A percentile compares a stretch with the other conserved stretches of the same genome.
phyloP scores from a whole-genome alignment of 352 stramenopile genomes.

The Phytophthora pinifolia region DNA sequence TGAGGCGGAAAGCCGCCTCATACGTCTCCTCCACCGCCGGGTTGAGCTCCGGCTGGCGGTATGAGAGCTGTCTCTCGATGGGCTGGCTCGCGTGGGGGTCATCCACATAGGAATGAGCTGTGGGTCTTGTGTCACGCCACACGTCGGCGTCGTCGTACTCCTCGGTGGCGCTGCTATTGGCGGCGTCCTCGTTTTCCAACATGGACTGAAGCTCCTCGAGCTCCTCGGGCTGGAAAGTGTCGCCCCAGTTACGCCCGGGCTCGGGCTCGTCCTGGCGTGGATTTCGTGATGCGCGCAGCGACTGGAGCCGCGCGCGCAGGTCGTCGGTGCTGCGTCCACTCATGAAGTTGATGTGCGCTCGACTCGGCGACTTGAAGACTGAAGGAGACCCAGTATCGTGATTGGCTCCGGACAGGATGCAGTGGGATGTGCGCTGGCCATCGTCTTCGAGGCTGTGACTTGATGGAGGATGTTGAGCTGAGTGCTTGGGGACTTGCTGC shows the following conservation, averaged over 20 bases:
- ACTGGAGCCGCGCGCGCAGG: constrained; percentile 18
- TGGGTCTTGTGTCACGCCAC: constrained; percentile 22
- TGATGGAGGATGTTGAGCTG: not conserved
- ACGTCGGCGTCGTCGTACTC: constrained; percentile 4
- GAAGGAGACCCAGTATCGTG: not conserved
- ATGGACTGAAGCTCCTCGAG: constrained; percentile 28
- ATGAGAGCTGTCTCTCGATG: constrained; percentile 22
- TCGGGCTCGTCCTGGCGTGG: not conserved
- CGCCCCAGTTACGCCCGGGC: constrained; percentile 15
- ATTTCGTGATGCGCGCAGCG: constrained; percentile 8
- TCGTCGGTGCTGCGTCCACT: constrained; percentile 6
- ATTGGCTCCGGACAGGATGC: constrained; percentile 5
- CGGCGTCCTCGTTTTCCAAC: constrained; percentile 16
- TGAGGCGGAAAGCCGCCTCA: constrained; percentile 47
- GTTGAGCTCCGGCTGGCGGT: not conserved
- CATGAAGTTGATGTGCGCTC: constrained; percentile 5
- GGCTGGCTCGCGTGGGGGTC: constrained; percentile 3
- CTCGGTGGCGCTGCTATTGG: constrained; percentile 7
- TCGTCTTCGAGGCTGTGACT: not conserved
- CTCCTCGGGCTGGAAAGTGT: constrained; percentile 14
- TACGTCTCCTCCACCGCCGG: constrained; percentile 31
- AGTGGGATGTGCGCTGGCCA: no score
- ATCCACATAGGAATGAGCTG: constrained; percentile 24
- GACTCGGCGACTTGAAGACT: constrained; percentile 4
- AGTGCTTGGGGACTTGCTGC: not conserved